These are phyloP conservation scores for Porodaedalea pini DNA, from an alignment of 1,284 basidiomycete species.

Conservation along the genomic window DNA sequence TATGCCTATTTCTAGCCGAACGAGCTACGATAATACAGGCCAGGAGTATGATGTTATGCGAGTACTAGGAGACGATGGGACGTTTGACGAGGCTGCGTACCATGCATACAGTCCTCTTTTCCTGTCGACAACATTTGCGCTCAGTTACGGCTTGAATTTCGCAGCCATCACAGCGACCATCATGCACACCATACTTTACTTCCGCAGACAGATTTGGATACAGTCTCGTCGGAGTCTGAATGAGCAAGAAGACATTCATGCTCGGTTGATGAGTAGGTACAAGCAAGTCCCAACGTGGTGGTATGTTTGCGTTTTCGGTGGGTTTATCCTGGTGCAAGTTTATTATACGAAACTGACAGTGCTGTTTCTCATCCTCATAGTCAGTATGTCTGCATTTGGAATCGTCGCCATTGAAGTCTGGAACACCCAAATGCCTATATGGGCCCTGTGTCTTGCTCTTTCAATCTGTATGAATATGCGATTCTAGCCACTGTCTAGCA, in stretches of 20 bases:
- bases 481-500: slow-evolving; percentile 28
- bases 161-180: slow-evolving; percentile 66
- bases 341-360: no score
- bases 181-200: slow-evolving; percentile 74
- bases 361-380: slow-evolving; percentile 22
- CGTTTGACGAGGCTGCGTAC: slow-evolving; percentile 67
- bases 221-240: slow-evolving; percentile 54
- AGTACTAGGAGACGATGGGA: slow-evolving; percentile 57
- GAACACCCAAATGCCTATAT: slow-evolving; percentile 37
- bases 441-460: slow-evolving; percentile 25
- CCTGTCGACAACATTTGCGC: slow-evolving; percentile 64
- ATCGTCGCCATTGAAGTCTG: slow-evolving; percentile 44
- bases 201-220: slow-evolving; percentile 67
- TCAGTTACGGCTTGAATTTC: slow-evolving; percentile 69
- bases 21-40: slow-evolving; percentile 64
- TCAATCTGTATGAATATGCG: slow-evolving; percentile 13
- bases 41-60: slow-evolving; percentile 60
- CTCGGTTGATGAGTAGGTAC: slow-evolving; percentile 69
- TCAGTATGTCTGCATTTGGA: slow-evolving; percentile 33
- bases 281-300: slow-evolving; percentile 54
- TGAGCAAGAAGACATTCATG: slow-evolving; percentile 83
- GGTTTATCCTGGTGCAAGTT: neutral
- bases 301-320: slow-evolving; percentile 32
- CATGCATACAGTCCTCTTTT: slow-evolving; percentile 80
- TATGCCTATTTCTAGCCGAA: slow-evolving; percentile 46